phyloP scores from a whole-genome alignment of 192 early-diverging fungal species.

The Entophlyctis helioformis region DNA sequence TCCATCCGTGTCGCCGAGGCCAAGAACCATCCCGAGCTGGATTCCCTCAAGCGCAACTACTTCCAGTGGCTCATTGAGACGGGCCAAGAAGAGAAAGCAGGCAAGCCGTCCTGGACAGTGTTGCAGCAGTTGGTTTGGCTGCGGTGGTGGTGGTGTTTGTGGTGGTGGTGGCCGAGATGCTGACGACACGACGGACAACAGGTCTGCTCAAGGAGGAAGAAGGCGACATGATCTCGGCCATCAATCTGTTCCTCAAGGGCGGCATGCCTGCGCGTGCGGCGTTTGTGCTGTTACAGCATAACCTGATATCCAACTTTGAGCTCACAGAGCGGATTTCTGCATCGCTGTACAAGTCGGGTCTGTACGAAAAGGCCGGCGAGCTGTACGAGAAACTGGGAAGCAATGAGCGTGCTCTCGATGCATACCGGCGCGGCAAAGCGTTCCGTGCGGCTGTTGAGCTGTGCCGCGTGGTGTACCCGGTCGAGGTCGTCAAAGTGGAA shows the following conservation, averaged over 20 bases:
- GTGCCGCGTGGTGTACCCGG: slow-evolving; percentile 31
- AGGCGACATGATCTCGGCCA: slow-evolving; percentile 33
- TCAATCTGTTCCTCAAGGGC: slow-evolving; percentile 49
- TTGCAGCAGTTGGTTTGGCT: background rate
- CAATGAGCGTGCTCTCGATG: slow-evolving; percentile 41
- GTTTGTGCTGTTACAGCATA: slow-evolving; percentile 24
- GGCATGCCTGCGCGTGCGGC: slow-evolving; percentile 47
- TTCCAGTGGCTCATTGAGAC: slow-evolving; percentile 52
- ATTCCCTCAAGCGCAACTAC: slow-evolving; percentile 46
- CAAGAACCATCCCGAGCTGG: slow-evolving; percentile 50
- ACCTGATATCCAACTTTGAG: slow-evolving; percentile 27
- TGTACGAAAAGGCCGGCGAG: slow-evolving; percentile 53
- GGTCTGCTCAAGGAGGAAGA: slow-evolving; percentile 50
- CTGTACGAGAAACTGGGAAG: slow-evolving; percentile 43
- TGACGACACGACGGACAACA: no score
- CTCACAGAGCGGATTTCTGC: slow-evolving; percentile 45
- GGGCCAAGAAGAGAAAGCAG: slow-evolving; percentile 51
- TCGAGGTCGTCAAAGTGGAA: slow-evolving; percentile 44
- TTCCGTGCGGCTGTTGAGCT: slow-evolving; percentile 51
- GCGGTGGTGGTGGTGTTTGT: background rate
- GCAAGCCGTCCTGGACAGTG: background rate
- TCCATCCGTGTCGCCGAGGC: slow-evolving; percentile 55
- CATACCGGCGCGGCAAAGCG: slow-evolving; percentile 44
- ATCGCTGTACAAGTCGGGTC: slow-evolving; percentile 33
- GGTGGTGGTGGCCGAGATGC: no score